These are phyloP conservation scores for Lecanicillium sp. DNA, from an alignment of 2,329 filamentous ascomycete genomes.

Conservation along the genomic window DNA sequence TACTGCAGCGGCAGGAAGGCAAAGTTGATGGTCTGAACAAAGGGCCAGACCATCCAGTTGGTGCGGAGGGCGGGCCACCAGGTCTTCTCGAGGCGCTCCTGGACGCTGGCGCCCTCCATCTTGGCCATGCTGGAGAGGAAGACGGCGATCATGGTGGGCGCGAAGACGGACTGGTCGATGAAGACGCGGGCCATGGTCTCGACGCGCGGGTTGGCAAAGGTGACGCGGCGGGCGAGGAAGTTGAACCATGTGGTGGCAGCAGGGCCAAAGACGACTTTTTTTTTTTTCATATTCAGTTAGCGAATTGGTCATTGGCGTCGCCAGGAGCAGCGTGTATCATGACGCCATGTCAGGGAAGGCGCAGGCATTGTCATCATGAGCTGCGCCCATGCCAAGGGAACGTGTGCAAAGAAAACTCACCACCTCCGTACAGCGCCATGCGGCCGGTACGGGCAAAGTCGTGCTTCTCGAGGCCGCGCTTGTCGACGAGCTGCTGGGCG, in stretches of 20 bases:
- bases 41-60: constrained; percentile 86
- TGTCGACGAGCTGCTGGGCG: constrained; percentile 87
- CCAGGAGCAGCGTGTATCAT: too few species aligned
- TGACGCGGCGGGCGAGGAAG: constrained; percentile 66
- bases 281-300: too few species aligned
- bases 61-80: constrained; percentile 68
- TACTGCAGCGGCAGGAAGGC: constrained; percentile 77
- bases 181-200: constrained; percentile 74
- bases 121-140: constrained; percentile 83
- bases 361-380: too few species aligned
- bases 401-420: constrained; percentile 49
- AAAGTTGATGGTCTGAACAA: constrained; percentile 82
- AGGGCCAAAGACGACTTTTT: constrained; percentile 72
- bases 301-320: too few species aligned
- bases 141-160: constrained; percentile 72
- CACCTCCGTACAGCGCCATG: constrained; percentile 75
- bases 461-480: constrained; percentile 69
- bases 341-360: too few species aligned
- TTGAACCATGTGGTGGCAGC: constrained; percentile 82
- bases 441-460: constrained; percentile 65
- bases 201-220: constrained; percentile 55
- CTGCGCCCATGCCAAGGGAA: too few species aligned
- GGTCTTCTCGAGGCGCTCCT: constrained; percentile 64
- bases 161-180: constrained; percentile 76
- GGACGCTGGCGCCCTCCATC: constrained; percentile 58